Evolutionary conservation across 192 early-diverging fungal species (phyloP), one percentile per base, ranked within the genome.

Genomic region (Coemansia sp.): DNA sequence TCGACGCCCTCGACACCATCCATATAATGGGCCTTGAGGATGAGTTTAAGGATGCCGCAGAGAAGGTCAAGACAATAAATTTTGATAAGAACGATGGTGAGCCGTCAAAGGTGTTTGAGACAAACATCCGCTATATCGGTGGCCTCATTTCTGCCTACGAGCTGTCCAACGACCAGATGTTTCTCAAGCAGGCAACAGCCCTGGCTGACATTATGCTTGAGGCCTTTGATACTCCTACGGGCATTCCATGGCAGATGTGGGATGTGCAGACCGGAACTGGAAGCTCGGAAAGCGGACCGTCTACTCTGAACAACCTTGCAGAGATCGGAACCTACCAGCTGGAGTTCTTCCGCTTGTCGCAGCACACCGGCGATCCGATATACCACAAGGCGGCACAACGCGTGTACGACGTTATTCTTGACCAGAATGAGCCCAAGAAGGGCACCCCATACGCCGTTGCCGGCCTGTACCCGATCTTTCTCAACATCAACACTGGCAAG

Each of bases 1-100:
- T 95, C 36, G 96, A 98, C 74, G 85, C 92, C 1, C 75, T 96
- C 7, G 95, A 96, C 57, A 98, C 96, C 6, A 87, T 95, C 36
- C 69, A 88, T 18, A 69, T 96, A 52, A 93, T 96, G 91, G 90
- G 87, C 2, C 84, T 93, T 25, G 75, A 79, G 4, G 85, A 91
- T n/a, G 92, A 96, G 66, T 96, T 91, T 71, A 57, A 86, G 36
- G 84, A 91, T 48, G 91, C 89, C 2, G 72, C 84, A 2, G 78
- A 82, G 11, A 94, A 91, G 91, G 87, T 98, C 22, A 70, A 61
- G 6, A 77, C 33, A 2, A 71, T 96, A 29, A 80, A 85, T 48
- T 95, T 95, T 82, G 82, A 89, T 73, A 71, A 76, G 42, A 77
- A 86, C 48, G 92, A 93, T 51, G 87, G 85, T n/a, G 80, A 87